Evolutionary conservation across 2,329 filamentous ascomycete species (phyloP).

Genomic region (Aschersonia sp.): DNA sequence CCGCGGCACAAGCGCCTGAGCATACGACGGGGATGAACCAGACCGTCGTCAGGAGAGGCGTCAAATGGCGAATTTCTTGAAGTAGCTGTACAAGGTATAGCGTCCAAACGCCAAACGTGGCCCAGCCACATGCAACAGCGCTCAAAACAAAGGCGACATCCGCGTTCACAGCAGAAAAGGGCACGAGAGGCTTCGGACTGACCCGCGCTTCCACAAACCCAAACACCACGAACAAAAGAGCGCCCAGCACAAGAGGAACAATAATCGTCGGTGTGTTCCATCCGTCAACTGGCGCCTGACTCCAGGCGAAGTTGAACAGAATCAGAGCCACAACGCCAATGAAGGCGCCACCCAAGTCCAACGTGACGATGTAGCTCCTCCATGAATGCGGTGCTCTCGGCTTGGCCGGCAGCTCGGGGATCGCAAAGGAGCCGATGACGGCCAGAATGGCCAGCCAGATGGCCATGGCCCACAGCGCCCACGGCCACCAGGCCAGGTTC

Average conservation of each 20-base stretch:
- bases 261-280: slow-evolving; percentile 44
- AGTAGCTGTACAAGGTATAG: slow-evolving; percentile 36
- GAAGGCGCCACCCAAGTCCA: slow-evolving; percentile 24
- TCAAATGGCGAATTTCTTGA: slow-evolving; percentile 23
- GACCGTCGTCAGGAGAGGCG: slow-evolving; percentile 27
- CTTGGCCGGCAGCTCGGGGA: slow-evolving; percentile 16
- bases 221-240: slow-evolving; percentile 39
- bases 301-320: slow-evolving; percentile 54
- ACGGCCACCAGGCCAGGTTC: slow-evolving; percentile 30
- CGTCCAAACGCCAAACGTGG: slow-evolving; percentile 37
- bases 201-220: slow-evolving; percentile 37
- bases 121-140: slow-evolving; percentile 39
- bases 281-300: slow-evolving; percentile 44
- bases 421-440: slow-evolving; percentile 14
- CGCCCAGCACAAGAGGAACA: slow-evolving; percentile 39
- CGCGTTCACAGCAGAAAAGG: slow-evolving; percentile 31
- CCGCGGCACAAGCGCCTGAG: slow-evolving; percentile 27
- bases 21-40: slow-evolving; percentile 29
- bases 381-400: slow-evolving; percentile 3
- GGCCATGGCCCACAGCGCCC: slow-evolving; percentile 28
- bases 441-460: slow-evolving; percentile 19
- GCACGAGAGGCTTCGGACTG: slow-evolving; percentile 38
- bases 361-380: slow-evolving; percentile 11
- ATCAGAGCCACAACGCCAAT: slow-evolving; percentile 39
- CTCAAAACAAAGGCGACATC: slow-evolving; percentile 39